phyloP scores from a whole-genome alignment of 2,329 filamentous ascomycete species.

The Juglanconis juglandina region DNA sequence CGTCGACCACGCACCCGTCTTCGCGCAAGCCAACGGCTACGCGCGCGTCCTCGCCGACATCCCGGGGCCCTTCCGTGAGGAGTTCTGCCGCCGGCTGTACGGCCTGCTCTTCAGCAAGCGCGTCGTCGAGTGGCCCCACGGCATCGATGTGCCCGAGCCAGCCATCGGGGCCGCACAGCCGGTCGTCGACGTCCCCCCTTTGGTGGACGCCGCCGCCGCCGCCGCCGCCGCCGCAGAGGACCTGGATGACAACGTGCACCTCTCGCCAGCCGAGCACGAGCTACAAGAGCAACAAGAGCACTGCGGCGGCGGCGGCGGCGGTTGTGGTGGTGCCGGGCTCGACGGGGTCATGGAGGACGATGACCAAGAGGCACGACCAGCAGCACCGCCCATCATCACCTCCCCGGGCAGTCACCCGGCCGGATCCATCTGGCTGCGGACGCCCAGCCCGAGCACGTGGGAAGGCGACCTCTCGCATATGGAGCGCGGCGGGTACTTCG shows the following conservation, averaged over 20 bases:
- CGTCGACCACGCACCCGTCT: constrained; percentile 4
- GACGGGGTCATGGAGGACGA: background rate
- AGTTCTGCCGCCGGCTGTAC: constrained; percentile 14
- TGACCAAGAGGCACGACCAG: background rate
- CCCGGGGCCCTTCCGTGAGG: constrained; percentile 6
- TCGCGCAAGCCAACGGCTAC: constrained; percentile 5
- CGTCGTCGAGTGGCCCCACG: constrained; percentile 13
- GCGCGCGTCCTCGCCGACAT: background rate
- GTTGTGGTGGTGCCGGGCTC: background rate
- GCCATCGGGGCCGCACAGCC: background rate
- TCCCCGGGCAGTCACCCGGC: background rate
- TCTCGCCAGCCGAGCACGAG: background rate
- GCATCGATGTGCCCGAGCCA: constrained; percentile 5
- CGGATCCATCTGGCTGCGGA: background rate
- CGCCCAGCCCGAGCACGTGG: background rate
- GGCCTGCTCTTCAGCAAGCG: constrained; percentile 9
- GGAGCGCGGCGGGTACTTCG: constrained; percentile 6
- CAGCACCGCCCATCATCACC: background rate
- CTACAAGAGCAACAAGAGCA: too few relatives aligned
- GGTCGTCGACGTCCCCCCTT: background rate
- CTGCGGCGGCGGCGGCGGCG: background rate
- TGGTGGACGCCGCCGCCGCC: background rate
- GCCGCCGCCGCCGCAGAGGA: background rate
- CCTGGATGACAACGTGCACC: background rate
- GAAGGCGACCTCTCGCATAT: background rate